Base-by-base conservation (phyloP, 257 asterid genomes). In the Lantana camara region DNA sequence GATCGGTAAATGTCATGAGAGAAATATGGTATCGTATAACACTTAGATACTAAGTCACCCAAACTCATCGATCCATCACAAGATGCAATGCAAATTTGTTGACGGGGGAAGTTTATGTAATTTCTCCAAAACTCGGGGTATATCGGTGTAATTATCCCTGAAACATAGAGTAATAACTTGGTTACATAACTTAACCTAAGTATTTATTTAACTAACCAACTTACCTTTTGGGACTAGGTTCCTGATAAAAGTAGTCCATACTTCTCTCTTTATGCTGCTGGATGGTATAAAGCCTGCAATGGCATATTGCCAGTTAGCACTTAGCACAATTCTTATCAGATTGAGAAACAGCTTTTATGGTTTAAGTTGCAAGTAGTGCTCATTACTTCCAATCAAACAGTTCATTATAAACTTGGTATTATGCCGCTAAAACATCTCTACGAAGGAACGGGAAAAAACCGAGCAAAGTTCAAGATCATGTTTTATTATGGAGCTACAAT, bases 401-500 rank as follows among this genome's bases (percentile, higher is more conserved):
- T 30, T 57, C 48, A 37, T 48, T 48, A 56, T 24, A 64, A 41
- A 64, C 20, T 44, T 22, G 34, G 30, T 30, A 57, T 0, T 35
- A 49, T 32, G 52, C 42, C 54, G 23, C 24, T 14, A 24, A 24
- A 60, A 20, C 12, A 66, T 45, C 50, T 29, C n/a, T 15, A 10
- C 1, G 14, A n/a, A 2, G 32, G 20, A 49, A 68, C 11, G 13
- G 34, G n/a, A 55, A 77, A 69, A 46, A 47, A 64, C 17, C 34
- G 22, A 8, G 42, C 32, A 40, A 29, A 61, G 13, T 48, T 27
- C 49, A 65, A 61, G 22, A 14, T 15, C 38, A 61, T 2, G 44
- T 48, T 62, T 17, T 35, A 48, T 66, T 38, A 61, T 46, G 34
- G 29, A 73, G 55, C 42, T 15, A 52, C 64, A 65, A 40, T 17